Evolutionary conservation across 306 rosid species (phyloP).

Genomic region (Quercus aquifolioides): DNA sequence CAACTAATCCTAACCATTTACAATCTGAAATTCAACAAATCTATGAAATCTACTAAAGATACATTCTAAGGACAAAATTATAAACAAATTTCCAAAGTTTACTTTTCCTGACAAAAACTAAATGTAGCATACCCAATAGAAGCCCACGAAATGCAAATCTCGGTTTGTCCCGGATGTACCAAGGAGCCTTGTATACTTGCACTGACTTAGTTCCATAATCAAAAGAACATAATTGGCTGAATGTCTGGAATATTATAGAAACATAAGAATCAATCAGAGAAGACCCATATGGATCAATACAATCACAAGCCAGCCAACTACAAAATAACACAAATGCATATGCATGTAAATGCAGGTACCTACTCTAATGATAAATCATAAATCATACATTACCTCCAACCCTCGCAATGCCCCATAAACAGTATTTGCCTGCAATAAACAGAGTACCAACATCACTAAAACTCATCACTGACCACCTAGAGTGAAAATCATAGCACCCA

Average conservation of each 20-base stretch:
- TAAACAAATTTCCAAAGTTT: conserved; percentile 9
- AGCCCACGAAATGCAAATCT: conserved; percentile 92
- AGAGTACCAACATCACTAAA: conserved; percentile 14
- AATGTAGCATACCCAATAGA: conserved; percentile 62
- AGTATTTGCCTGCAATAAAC: conserved; percentile 46
- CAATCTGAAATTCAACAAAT: too few relatives aligned
- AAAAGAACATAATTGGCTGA: conserved; percentile 87
- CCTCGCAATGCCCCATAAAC: conserved; percentile 61
- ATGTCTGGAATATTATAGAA: conserved; percentile 63
- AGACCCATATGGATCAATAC: conserved; percentile 5
- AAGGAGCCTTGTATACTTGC: conserved; percentile 74
- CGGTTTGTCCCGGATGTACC: conserved; percentile 84
- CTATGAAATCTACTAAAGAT: too few relatives aligned
- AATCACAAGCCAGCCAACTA: not conserved
- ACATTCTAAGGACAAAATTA: conserved; percentile 20
- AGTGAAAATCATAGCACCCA: not conserved
- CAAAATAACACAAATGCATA: not conserved
- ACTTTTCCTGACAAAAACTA: not conserved
- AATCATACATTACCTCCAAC: conserved; percentile 46
- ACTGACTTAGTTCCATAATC: conserved; percentile 75
- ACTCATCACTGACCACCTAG: not conserved
- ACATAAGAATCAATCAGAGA: conserved; percentile 13
- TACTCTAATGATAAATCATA: not conserved
- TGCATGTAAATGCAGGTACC: not conserved
- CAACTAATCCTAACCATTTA: too few relatives aligned